Conservation (phyloP, 2,329 filamentous ascomycete species). For the Sclerotiophoma versabilis region DNA sequence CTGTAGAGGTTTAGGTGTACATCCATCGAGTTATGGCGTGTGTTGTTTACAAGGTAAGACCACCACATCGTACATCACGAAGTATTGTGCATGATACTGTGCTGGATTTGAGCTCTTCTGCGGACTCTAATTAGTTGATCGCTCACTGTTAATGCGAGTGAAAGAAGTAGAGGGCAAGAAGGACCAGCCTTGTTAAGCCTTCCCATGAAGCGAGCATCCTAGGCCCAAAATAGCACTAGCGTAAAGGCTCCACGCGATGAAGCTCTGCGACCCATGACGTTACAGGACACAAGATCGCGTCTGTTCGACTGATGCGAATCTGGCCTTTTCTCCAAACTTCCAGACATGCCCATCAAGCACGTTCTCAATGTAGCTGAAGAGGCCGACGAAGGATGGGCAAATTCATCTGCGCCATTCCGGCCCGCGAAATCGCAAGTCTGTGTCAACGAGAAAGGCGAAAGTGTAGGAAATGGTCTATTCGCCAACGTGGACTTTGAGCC, state of each 20-base stretch:
- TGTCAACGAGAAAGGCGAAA: constrained; percentile 27
- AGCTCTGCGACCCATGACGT: constrained; percentile 16
- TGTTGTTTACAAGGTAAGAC: no score
- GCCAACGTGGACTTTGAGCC: constrained; percentile 56
- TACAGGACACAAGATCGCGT: constrained; percentile 6
- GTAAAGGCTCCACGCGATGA: constrained; percentile 2
- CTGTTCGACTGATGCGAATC: not conserved
- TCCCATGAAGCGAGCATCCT: not conserved
- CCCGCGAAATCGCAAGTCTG: constrained; percentile 33
- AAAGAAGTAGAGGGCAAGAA: no score
- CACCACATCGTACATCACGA: no score
- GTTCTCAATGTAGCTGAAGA: constrained; percentile 17
- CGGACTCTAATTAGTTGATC: no score
- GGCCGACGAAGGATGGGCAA: constrained; percentile 12
- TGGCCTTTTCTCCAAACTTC: not conserved
- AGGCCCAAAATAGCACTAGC: constrained; percentile 1
- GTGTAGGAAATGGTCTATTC: constrained; percentile 63
- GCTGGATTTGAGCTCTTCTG: no score
- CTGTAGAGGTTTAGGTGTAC: no score
- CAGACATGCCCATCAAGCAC: constrained; percentile 14
- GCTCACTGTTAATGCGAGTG: not conserved
- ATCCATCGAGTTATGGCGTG: no score
- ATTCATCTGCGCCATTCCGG: constrained; percentile 26
- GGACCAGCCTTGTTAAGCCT: not conserved
- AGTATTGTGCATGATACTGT: no score